Conservation (phyloP, 208 protist species). For the Endotrypanum monterogeii region DNA sequence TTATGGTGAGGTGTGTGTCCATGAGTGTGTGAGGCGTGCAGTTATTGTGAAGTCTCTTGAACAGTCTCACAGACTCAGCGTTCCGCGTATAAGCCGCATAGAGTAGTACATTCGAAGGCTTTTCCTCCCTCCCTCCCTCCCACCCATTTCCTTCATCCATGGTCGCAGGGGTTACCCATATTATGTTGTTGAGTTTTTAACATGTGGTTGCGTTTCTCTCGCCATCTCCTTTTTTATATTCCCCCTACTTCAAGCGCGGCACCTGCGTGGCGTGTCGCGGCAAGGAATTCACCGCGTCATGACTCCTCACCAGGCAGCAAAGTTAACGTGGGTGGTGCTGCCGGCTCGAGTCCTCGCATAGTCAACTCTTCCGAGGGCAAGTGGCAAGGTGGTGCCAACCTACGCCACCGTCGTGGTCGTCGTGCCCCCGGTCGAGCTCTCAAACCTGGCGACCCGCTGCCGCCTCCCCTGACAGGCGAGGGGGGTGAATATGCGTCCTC, state of each 20-base stretch:
- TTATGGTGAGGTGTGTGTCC: background rate
- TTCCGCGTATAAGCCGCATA: background rate
- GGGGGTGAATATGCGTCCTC: background rate
- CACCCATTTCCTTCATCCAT: background rate
- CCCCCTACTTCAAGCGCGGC: constrained; percentile 2
- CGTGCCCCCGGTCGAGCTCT: constrained; percentile 12
- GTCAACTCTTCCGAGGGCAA: background rate
- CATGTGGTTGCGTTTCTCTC: constrained; percentile 8
- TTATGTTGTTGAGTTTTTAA: background rate
- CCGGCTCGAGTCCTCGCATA: background rate
- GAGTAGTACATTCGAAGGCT: background rate
- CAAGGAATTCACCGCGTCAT: background rate
- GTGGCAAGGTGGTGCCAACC: background rate
- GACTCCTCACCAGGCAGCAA: background rate
- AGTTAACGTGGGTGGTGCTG: background rate
- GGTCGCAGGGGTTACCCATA: background rate
- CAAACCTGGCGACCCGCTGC: constrained; percentile 20
- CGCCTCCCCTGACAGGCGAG: background rate
- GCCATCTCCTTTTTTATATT: constrained; percentile 24
- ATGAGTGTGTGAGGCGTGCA: background rate
- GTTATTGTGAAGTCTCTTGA: background rate
- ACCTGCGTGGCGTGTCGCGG: constrained; percentile 8
- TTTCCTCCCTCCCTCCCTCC: background rate
- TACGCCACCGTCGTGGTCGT: background rate
- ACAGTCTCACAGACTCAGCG: too few relatives aligned